Base-by-base conservation (phyloP, 1,139 yeast genomes). In the Yamadazyma diddensiae region DNA sequence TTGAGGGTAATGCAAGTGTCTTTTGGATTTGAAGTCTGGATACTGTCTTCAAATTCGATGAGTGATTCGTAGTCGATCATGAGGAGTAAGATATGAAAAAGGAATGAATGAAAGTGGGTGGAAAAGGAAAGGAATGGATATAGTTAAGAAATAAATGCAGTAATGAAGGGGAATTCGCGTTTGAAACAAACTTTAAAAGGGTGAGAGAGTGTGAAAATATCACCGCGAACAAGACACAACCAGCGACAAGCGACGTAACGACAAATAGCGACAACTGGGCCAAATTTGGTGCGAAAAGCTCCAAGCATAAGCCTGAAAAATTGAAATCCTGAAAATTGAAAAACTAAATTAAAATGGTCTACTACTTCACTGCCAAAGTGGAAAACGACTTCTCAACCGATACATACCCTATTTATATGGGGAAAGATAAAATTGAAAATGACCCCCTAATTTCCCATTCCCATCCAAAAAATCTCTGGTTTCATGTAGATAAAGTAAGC, bases 401-500 rank as follows among this genome's bases (percentile, higher is more conserved):
- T 41, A 37, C 62, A 45, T 55, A 53, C 30, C 47, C 45, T 28
- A 58, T 82, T 3, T 82, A 79, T 44, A 80, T 82, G 82, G 95
- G 95, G 3, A 79, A 73, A 49, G 86, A 85, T 53, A 83, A 83
- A 54, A 63, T 68, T 39, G 94, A 85, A 55, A 85, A 85, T 52
- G 94, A 83, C 48, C 73, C 77, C 16, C 59, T 86, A 37, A 81
- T 86, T 37, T 79, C 77, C 49, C 72, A 77, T 49, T 87, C 92
- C 0, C 70, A 76, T 43, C 80, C 79, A 11, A 76, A 73, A 38
- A 84, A 83, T 50, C 62, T 83, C 6, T 86, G 95, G 94, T 85
- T 86, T 50, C 95, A 85, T 54, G 90, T 82, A 6, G 94, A 84
- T 47, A 82, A 82, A 45, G 67, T 79, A 34, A 80, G 90, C 8